Evolutionary conservation across 306 rosid genomes (phyloP).

Genomic region (Cucumis sativus): DNA sequence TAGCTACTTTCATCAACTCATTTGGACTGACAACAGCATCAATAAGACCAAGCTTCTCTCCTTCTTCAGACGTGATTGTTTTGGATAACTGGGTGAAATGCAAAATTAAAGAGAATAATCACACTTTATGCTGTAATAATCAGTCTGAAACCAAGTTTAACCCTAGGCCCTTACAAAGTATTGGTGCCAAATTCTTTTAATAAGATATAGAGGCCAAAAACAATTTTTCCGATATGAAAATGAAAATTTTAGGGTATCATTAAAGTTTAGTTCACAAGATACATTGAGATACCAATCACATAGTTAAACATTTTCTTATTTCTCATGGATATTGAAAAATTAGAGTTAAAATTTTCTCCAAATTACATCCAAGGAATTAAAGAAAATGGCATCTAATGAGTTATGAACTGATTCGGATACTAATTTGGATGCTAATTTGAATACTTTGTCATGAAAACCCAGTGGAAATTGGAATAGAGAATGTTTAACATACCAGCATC

Average conservation of each 20-base stretch:
- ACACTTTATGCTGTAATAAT: not conserved
- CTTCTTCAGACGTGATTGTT: slow-evolving; percentile 83
- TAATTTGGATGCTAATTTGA: no score
- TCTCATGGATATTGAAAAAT: not conserved
- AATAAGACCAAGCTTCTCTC: slow-evolving; percentile 74
- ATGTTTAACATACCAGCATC: slow-evolving; percentile 59
- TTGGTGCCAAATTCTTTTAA: not conserved
- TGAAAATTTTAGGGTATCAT: not conserved
- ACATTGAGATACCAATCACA: not conserved
- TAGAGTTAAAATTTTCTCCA: not conserved
- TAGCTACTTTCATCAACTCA: slow-evolving; percentile 71
- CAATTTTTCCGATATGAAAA: not conserved
- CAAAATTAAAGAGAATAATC: not conserved
- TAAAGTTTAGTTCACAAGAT: not conserved
- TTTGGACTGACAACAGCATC: slow-evolving; percentile 65
- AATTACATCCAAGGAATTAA: not conserved
- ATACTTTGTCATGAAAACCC: not conserved
- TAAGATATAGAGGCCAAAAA: not conserved
- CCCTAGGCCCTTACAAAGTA: not conserved
- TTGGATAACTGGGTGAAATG: slow-evolving; percentile 50
- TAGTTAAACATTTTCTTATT: not conserved
- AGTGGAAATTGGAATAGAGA: not conserved
- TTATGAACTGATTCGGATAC: not conserved
- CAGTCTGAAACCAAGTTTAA: not conserved
- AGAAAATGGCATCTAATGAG: not conserved